Evolutionary conservation across 1,284 basidiomycete genomes (phyloP).

Genomic region (Trichosporon faecale): DNA sequence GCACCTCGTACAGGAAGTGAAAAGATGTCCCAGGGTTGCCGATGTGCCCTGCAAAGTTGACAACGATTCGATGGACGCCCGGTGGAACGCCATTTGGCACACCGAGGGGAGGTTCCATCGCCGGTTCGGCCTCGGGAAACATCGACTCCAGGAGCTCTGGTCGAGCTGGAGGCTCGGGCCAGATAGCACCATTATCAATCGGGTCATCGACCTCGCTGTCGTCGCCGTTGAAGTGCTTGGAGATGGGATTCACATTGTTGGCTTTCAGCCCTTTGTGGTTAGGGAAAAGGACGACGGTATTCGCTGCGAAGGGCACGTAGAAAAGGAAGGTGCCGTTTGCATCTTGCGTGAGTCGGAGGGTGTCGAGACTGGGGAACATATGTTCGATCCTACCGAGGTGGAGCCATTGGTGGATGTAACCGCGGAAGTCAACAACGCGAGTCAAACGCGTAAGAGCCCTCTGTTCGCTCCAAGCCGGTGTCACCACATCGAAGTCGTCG

Average conservation of each 20-base stretch:
- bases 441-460: background rate
- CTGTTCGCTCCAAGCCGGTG: background rate
- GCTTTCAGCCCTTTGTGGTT: background rate
- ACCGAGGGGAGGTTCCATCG: background rate
- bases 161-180: background rate
- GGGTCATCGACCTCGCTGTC: background rate
- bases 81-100: background rate
- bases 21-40: background rate
- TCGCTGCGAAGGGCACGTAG: background rate
- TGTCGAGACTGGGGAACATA: background rate
- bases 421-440: background rate
- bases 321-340: background rate
- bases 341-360: background rate
- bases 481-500: background rate
- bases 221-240: background rate
- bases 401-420: background rate
- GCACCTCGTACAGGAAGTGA: background rate
- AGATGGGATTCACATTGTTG: background rate
- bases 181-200: background rate
- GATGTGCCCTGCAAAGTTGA: background rate
- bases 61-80: background rate
- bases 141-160: background rate
- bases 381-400: background rate
- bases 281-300: background rate
- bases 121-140: background rate